phyloP scores from a whole-genome alignment of 1,284 basidiomycete species.

The Anthracocystis panici-leucophaei region DNA sequence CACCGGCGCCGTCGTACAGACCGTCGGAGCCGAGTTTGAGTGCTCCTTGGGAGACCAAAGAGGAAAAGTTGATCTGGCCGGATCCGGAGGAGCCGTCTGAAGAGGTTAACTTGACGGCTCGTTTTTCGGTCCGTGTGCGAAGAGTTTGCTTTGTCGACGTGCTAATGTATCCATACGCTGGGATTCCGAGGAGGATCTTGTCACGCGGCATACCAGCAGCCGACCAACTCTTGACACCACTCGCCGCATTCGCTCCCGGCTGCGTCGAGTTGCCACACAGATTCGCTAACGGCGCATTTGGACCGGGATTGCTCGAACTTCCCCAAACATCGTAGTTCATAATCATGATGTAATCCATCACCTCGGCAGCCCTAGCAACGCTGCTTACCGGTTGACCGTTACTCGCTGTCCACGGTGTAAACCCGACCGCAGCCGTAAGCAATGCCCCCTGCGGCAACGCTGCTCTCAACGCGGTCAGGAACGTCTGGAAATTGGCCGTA shows the following conservation, averaged over 20 bases:
- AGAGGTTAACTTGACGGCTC: constrained; percentile 33
- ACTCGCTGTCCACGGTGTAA: constrained; percentile 40
- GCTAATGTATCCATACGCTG: constrained; percentile 61
- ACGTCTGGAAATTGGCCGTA: constrained; percentile 59
- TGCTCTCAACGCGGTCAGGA: constrained; percentile 67
- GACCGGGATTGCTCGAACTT: constrained; percentile 39
- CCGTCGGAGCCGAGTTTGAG: constrained; percentile 35
- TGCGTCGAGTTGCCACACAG: constrained; percentile 61
- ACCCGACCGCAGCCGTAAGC: constrained; percentile 57
- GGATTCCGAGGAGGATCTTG: constrained; percentile 62
- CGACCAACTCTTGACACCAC: constrained; percentile 58
- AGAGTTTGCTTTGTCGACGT: constrained; percentile 26
- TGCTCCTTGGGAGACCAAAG: constrained; percentile 48
- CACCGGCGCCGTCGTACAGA: constrained; percentile 38
- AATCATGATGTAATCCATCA: constrained; percentile 60
- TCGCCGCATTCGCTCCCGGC: constrained; percentile 55
- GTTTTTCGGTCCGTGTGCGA: not conserved
- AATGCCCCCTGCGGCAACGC: constrained; percentile 71
- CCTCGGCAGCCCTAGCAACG: constrained; percentile 48
- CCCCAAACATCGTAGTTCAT: constrained; percentile 68
- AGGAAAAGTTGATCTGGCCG: constrained; percentile 59
- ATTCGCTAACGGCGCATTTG: constrained; percentile 63
- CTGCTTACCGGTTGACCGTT: constrained; percentile 49
- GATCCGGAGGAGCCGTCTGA: constrained; percentile 22
- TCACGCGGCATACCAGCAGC: constrained; percentile 60